phyloP scores from a whole-genome alignment of 768 basidiomycete genomes.

The Suillus ampliporus region DNA sequence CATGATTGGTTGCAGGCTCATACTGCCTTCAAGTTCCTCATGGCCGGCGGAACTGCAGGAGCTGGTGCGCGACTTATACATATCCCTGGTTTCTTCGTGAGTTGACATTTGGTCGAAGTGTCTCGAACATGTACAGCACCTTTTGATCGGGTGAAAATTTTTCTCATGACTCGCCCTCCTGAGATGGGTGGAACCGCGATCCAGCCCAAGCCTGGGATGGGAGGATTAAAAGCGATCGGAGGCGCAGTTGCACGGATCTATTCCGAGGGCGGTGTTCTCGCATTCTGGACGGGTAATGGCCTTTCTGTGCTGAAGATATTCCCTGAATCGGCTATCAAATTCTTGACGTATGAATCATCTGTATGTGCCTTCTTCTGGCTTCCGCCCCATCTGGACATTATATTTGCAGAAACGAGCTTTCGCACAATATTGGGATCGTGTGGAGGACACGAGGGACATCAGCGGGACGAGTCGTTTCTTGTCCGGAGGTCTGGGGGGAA shows the following conservation, averaged over 20 bases:
- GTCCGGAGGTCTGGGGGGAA: conserved; percentile 95
- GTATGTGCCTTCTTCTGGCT: conserved; percentile 52
- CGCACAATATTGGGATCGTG: conserved; percentile 89
- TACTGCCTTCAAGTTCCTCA: conserved; percentile 85
- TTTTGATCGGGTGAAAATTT: conserved; percentile 95
- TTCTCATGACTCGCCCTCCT: conserved; percentile 88
- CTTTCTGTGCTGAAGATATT: conserved; percentile 95
- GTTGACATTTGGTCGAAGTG: conserved; percentile 53
- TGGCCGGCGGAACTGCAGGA: conserved; percentile 94
- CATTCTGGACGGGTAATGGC: conserved; percentile 98
- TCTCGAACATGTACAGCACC: conserved; percentile 97
- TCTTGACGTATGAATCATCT: conserved; percentile 92
- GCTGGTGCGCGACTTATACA: conserved; percentile 64
- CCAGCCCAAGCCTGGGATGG: conserved; percentile 48
- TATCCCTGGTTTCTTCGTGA: background rate
- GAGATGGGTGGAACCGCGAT: conserved; percentile 65
- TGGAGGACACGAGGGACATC: conserved; percentile 87
- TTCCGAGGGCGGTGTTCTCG: conserved; percentile 83
- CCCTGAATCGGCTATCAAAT: conserved; percentile 98
- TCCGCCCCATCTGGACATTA: conserved; percentile 21
- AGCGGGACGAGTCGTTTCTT: conserved; percentile 92
- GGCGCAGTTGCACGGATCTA: conserved; percentile 84
- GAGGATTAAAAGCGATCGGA: conserved; percentile 67
- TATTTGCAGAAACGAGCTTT: conserved; percentile 86
- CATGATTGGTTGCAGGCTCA: conserved; percentile 67